Percentiles rank a stretch among this genome's conserved stretches.
phyloP scores from a whole-genome alignment of 2,329 filamentous ascomycete species.

The Epichloe scottii region DNA sequence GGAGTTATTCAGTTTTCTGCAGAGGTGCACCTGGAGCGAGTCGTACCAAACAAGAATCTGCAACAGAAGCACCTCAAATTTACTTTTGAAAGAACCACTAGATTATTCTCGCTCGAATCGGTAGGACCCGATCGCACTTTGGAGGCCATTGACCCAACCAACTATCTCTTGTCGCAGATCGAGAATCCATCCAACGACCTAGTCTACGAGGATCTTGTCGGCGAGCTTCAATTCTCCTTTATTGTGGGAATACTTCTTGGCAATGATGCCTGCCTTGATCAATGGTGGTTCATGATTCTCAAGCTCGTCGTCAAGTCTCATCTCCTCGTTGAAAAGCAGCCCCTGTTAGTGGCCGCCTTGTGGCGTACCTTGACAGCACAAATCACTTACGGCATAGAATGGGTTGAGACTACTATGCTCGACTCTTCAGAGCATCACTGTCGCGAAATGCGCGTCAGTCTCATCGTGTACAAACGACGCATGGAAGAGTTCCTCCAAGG shows the following conservation, averaged over 20 bases:
- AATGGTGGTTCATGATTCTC: conserved; percentile 46
- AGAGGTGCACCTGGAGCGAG: conserved; percentile 27
- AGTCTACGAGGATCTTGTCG: conserved; percentile 34
- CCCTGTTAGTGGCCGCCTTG: conserved; percentile 32
- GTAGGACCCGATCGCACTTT: conserved; percentile 27
- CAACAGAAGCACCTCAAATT: conserved; percentile 33
- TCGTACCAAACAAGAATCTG: conserved; percentile 21
- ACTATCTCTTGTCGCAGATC: conserved; percentile 31
- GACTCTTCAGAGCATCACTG: conserved; percentile 21
- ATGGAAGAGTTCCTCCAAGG: conserved; percentile 34
- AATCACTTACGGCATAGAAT: conserved; percentile 37
- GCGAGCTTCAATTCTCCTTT: conserved; percentile 49
- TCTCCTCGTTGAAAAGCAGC: conserved; percentile 28
- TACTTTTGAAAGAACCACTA: conserved; percentile 29
- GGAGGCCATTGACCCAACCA: conserved; percentile 35
- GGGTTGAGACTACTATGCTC: conserved; percentile 33
- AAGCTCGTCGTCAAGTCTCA: conserved; percentile 39
- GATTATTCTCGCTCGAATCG: conserved; percentile 27
- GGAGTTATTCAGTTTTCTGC: conserved; percentile 27
- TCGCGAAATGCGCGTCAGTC: conserved; percentile 29
- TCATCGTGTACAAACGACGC: conserved; percentile 42
- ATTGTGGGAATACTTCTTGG: conserved; percentile 44
- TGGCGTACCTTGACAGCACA: conserved; percentile 41
- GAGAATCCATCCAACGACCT: conserved; percentile 13
- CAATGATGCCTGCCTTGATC: conserved; percentile 46